Base-by-base conservation (phyloP, 345 rosid genomes). In the Euphorbia tirucalli region DNA sequence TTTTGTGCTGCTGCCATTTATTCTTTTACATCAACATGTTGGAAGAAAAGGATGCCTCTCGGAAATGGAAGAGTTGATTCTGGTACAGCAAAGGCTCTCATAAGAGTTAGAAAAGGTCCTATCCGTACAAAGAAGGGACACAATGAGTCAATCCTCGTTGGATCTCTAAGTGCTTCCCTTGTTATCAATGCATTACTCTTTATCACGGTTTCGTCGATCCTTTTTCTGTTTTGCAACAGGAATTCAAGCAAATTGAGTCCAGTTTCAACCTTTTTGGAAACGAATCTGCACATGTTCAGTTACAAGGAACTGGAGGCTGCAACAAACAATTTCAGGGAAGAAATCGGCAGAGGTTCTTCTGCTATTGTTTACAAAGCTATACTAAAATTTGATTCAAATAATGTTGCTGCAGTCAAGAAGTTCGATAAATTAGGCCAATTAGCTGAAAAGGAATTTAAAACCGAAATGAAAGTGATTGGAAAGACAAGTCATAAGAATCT, bases 281-380 rank as follows among this genome's bases (percentile, higher is more conserved):
- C 80, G 13, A 72, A 72, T 68, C 9, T 80, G 75, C 69, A 27
- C 54, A 49, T 10, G 55, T 75, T 80, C 50, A 39, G 65, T 65
- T 37, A 72, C 69, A 9, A 21, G 64, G 79, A 80, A 25, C 74
- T 80, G 1, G 25, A 31, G 50, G 69, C 68, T 11, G 79, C 75
- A 22, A 80, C 80, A 19, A 50, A 64, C 27, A 64, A 74, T 30
- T 81, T 81, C 62, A 61, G 21, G 69, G 79, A 81, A 65, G 72
- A 77, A 65, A 13, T 81, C 0, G 84, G 84, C 16, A 77, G 76
- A 59, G 84, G 84, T 27, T 74, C 84, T 65, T 74, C 73, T 35
- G 84, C 79, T 16, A 60, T 71, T 31, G 84, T 77, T 24, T 81
- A 74, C 54, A 81, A 68, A 77, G 84, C 77, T 1, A 15, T 37